phyloP scores from a whole-genome alignment of 2,329 filamentous ascomycete genomes.

The Botryotinia calthae region DNA sequence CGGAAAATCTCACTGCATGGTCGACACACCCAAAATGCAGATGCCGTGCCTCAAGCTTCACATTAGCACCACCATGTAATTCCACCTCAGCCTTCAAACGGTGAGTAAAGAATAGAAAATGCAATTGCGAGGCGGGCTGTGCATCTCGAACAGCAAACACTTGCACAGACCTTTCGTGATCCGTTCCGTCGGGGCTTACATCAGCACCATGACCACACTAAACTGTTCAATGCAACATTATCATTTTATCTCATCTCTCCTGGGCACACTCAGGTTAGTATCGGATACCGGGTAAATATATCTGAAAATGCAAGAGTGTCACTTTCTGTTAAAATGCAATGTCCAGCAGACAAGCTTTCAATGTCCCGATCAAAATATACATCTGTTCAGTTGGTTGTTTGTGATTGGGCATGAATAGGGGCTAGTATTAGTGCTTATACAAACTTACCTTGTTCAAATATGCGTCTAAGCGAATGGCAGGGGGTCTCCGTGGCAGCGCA shows the following conservation, averaged over 20 bases:
- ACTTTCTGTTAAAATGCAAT: neutral
- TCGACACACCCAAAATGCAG: neutral
- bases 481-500: constrained; percentile 1
- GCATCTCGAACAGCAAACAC: constrained; percentile 4
- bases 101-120: constrained; percentile 9
- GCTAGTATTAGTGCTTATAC: constrained; percentile 2
- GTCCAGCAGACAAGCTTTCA: neutral
- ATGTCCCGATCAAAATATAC: neutral
- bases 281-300: constrained; percentile 1
- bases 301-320: neutral
- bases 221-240: neutral
- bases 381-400: neutral
- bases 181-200: constrained; percentile 8
- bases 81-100: neutral
- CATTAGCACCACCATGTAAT: neutral
- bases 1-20: constrained; percentile 5
- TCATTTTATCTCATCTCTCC: neutral
- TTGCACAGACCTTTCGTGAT: constrained; percentile 5
- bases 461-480: constrained; percentile 3
- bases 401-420: neutral
- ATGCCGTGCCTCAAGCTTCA: constrained; percentile 1
- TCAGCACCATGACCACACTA: neutral
- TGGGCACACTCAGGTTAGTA: neutral
- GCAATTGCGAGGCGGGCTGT: neutral
- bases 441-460: neutral